These are phyloP conservation scores for Claviceps maximensis DNA, from an alignment of 2,329 filamentous ascomycete species.

Conservation along the genomic window DNA sequence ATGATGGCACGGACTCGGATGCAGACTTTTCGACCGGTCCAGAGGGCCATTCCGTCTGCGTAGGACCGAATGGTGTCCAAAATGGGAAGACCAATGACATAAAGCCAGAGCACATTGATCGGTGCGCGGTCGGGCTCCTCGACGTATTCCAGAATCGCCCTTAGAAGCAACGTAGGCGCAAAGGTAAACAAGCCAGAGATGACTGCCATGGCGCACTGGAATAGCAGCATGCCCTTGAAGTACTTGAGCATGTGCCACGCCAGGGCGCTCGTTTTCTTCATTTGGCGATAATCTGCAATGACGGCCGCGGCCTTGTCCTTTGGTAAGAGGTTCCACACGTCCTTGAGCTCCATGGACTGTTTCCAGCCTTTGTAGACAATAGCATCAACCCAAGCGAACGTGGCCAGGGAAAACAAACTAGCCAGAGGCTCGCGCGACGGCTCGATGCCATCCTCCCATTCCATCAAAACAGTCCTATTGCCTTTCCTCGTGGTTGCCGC, in stretches of 20 bases:
- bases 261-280: constrained; percentile 69
- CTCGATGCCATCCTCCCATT: constrained; percentile 79
- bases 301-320: constrained; percentile 78
- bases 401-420: constrained; percentile 75
- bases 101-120: constrained; percentile 85
- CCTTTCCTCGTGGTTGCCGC: constrained; percentile 76
- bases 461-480: constrained; percentile 76
- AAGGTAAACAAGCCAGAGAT: constrained; percentile 77
- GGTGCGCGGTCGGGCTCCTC: constrained; percentile 66
- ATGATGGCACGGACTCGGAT: constrained; percentile 89
- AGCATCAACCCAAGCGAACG: constrained; percentile 81
- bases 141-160: constrained; percentile 87
- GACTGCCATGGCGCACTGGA: constrained; percentile 70
- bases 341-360: constrained; percentile 64
- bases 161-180: constrained; percentile 78
- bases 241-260: constrained; percentile 71
- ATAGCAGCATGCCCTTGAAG: constrained; percentile 63
- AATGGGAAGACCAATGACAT: constrained; percentile 78
- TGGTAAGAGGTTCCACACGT: constrained; percentile 84
- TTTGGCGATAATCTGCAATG: constrained; percentile 68
- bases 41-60: constrained; percentile 74
- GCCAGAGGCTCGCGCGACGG: constrained; percentile 79
- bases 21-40: constrained; percentile 88
- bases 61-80: constrained; percentile 73
- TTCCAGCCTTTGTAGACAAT: constrained; percentile 85